These are phyloP conservation scores for Polygonum aviculare DNA, from an alignment of 148 eudicot genomes.

Conservation along the genomic window DNA sequence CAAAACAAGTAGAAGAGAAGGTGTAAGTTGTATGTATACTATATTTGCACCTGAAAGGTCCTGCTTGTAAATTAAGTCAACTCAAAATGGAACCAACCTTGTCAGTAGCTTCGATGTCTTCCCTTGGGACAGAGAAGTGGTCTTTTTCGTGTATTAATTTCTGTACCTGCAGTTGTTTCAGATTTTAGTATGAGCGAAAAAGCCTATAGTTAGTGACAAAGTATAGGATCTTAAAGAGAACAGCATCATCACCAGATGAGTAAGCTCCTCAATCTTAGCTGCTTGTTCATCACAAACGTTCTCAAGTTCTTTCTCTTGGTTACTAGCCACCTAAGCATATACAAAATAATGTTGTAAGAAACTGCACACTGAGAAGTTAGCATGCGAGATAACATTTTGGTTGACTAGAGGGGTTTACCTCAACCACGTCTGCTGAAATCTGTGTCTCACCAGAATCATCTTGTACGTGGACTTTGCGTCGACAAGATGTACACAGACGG, in stretches of 20 bases:
- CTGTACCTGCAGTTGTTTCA: slow-evolving; percentile 42
- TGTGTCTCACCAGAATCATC: slow-evolving; percentile 24
- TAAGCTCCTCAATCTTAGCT: slow-evolving; percentile 79
- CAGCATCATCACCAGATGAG: slow-evolving; percentile 36
- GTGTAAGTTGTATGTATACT: neutral
- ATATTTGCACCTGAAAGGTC: neutral
- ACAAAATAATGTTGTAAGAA: neutral
- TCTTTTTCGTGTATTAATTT: slow-evolving; percentile 36
- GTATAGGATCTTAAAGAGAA: neutral
- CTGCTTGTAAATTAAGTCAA: neutral
- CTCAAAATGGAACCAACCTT: slow-evolving; percentile 35
- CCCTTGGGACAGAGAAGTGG: slow-evolving; percentile 3
- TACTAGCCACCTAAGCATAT: slow-evolving; percentile 12
- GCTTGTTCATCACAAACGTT: slow-evolving; percentile 64
- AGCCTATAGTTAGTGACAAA: neutral
- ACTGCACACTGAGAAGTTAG: neutral
- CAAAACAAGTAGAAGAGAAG: neutral
- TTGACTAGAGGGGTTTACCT: slow-evolving; percentile 13
- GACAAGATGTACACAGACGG: slow-evolving; percentile 55
- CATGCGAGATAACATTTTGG: neutral
- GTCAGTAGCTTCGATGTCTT: slow-evolving; percentile 21
- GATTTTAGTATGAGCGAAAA: slow-evolving; percentile 3
- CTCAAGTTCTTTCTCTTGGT: slow-evolving; percentile 45
- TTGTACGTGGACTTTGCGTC: slow-evolving; percentile 14
- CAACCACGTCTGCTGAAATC: slow-evolving; percentile 14